Base-by-base conservation (phyloP, 768 basidiomycete species). In the Naganishia onofrii region DNA sequence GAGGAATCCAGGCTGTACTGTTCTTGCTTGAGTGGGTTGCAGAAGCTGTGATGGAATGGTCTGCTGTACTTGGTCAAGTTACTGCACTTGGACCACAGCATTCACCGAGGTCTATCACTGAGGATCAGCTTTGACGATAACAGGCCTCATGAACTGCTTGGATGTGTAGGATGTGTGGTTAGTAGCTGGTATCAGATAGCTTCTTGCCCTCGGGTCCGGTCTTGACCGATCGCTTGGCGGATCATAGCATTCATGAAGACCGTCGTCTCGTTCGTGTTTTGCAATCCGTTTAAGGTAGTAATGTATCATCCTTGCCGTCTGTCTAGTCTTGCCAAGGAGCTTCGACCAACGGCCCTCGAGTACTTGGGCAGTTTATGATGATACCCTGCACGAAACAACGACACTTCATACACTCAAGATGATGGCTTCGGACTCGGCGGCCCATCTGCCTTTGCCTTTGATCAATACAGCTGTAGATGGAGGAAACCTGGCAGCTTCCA, bases 381-480 rank as follows among this genome's bases (percentile, higher is more conserved):
- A 13, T 12, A 51, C 3, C 48, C 23, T 6, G 13, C 48, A 51
- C 48, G 48, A n/a, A 51, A n/a, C 48, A 26, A 51, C 6, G 7
- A 51, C 48, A 51, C 6, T 7, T 12, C 3, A 51, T 3, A 4
- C n/a, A 3, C 48, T 3, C 48, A 51, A n/a, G 15, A 51, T 51
- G 48, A 51, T 51, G 48, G 48, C 23, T n/a, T 26, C 48, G 48
- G 48, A 51, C 48, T 23, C 48, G 4, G 7, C n/a, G n/a, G n/a
- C 23, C 23, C 48, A n/a, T 6, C n/a, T 51, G 23, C 48, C 48
- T 23, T 13, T 51, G 23, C 48, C 48, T 23, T 13, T 21, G 48
- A 51, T 51, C 48, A 51, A 51, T n/a, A 51, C 48, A 51, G 21
- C 48, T n/a, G n/a, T 51, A 51, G n/a, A 51, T 23, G 48, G 23